phyloP scores from a whole-genome alignment of 306 rosid genomes.

The Rosa chinensis region DNA sequence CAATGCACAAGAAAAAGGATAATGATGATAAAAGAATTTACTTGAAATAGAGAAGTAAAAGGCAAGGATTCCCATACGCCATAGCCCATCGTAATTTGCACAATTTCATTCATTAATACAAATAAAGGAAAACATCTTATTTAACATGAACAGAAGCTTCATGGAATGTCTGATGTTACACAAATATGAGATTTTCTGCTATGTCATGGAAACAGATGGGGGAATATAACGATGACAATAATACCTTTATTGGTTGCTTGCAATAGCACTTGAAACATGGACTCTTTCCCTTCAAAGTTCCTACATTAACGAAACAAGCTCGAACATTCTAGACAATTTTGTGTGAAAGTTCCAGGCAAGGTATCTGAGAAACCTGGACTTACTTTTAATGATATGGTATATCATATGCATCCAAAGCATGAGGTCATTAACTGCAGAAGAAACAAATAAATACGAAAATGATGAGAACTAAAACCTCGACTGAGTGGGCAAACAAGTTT shows the following conservation, averaged over 20 bases:
- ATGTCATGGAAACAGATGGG: no score
- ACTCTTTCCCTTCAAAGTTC: not conserved
- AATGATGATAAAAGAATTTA: not conserved
- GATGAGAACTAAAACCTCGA: not conserved
- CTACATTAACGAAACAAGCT: not conserved
- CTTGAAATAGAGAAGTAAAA: not conserved
- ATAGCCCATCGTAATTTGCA: not conserved
- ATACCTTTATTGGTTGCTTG: no score
- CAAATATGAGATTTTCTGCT: no score
- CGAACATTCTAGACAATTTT: not conserved
- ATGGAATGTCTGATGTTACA: no score
- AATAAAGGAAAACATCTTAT: not conserved
- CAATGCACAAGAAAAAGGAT: not conserved
- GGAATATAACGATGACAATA: no score
- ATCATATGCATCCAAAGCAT: slow-evolving; percentile 83
- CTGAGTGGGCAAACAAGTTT: not conserved
- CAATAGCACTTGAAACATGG: not conserved
- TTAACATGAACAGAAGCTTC: not conserved
- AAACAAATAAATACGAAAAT: not conserved
- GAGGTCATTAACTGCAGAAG: slow-evolving; percentile 71
- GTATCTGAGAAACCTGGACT: not conserved
- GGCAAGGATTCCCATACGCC: not conserved
- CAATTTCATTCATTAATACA: not conserved
- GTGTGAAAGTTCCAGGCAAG: no score
- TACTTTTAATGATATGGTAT: slow-evolving; percentile 67